Evolutionary conservation across 225 moss, liverwort and hornwort genomes (phyloP).

Genomic region (Pseudoscleropodium purum): DNA sequence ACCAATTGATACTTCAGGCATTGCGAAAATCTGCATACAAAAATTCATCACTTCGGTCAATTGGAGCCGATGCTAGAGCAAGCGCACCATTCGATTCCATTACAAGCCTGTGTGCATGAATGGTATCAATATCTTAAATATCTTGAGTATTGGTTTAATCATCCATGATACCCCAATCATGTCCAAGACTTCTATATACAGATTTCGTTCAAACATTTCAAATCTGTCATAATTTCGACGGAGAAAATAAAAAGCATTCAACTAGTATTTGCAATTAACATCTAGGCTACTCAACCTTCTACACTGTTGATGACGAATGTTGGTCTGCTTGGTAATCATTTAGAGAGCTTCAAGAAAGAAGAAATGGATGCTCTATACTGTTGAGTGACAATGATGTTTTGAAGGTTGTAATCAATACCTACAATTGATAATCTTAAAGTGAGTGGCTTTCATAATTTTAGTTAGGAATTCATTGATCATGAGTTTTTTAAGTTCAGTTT

Average conservation of each 20-base stretch:
- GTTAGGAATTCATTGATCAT: not conserved
- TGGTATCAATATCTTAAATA: too few relatives aligned
- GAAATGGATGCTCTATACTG: not conserved
- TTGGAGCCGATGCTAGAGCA: not conserved
- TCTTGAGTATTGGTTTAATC: not conserved
- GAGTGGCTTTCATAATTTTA: not conserved
- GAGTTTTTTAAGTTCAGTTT: not conserved
- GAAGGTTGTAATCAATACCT: not conserved
- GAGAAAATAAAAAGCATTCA: not conserved
- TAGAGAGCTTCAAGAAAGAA: not conserved
- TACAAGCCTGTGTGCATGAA: not conserved
- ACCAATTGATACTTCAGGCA: slow-evolving; percentile 92
- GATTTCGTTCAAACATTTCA: not conserved
- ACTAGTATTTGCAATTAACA: not conserved
- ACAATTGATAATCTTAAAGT: not conserved
- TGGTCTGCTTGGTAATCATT: not conserved
- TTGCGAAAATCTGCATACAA: slow-evolving; percentile 63
- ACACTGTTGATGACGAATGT: not conserved
- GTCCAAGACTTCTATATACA: not conserved
- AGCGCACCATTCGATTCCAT: not conserved
- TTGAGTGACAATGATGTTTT: not conserved
- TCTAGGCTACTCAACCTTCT: not conserved
- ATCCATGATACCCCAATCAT: not conserved
- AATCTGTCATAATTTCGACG: not conserved
- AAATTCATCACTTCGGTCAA: not conserved